A percentile compares a stretch with the other conserved stretches of the same genome.
Evolutionary conservation across 1,139 yeast genomes (phyloP).

Genomic region (Meyerozyma smithsonii): DNA sequence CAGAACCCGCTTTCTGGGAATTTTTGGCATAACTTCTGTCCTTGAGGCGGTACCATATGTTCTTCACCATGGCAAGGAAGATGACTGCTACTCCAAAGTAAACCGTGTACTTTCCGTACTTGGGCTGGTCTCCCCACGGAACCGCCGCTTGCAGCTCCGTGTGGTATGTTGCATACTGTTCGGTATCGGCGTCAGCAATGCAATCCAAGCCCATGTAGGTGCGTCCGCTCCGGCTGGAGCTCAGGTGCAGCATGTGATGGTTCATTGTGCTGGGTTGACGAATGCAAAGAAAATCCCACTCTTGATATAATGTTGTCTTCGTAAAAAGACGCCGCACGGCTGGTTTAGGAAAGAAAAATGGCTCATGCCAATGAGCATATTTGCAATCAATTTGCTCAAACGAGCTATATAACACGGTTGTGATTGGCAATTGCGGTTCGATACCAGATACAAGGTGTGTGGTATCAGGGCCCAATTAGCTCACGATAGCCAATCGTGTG

Average conservation of each 20-base stretch:
- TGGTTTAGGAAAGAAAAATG: background rate
- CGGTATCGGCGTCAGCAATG: constrained; percentile 29
- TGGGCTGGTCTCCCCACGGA: constrained; percentile 35
- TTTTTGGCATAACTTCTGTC: constrained; percentile 27
- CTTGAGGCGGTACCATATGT: constrained; percentile 28
- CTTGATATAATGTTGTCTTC: background rate
- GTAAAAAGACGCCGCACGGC: background rate
- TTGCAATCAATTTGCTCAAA: background rate
- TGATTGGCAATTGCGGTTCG: too few relatives aligned
- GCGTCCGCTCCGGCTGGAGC: background rate
- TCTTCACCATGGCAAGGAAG: constrained; percentile 34
- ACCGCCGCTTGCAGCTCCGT: constrained; percentile 32
- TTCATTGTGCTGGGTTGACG: background rate
- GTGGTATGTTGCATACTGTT: constrained; percentile 20
- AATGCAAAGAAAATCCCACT: background rate
- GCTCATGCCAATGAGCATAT: background rate
- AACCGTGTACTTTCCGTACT: constrained; percentile 42
- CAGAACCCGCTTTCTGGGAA: constrained; percentile 5
- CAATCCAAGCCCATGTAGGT: constrained; percentile 43
- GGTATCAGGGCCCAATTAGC: too few relatives aligned
- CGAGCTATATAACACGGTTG: background rate
- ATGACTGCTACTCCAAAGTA: constrained; percentile 41
- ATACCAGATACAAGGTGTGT: too few relatives aligned
- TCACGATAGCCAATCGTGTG: too few relatives aligned
- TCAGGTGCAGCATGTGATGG: background rate